Conservation (phyloP, 305 asterid genomes). For the Salvia sclarea region DNA sequence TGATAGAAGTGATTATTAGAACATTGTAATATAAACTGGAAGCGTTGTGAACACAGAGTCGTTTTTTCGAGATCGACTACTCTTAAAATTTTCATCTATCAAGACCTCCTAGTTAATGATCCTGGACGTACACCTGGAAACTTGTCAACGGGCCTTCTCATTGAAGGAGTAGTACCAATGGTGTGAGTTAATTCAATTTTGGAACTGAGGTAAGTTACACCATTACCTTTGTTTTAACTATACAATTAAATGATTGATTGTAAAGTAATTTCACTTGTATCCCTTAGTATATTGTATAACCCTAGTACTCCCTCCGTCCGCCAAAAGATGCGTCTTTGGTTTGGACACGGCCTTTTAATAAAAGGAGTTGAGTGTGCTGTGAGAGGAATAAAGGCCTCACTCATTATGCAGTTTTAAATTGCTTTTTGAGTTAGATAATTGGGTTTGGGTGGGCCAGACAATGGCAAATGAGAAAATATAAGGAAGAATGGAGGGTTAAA, state of each 20-base stretch:
- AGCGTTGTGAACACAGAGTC: neutral
- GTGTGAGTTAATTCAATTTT: neutral
- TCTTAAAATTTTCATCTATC: neutral
- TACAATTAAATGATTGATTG: neutral
- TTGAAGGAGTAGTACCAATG: neutral
- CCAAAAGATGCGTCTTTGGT: no score
- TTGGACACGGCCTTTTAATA: no score
- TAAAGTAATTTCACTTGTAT: neutral
- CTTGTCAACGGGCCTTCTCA: neutral
- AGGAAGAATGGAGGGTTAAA: no score
- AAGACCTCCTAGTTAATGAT: neutral
- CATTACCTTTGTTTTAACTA: neutral
- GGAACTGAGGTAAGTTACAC: neutral
- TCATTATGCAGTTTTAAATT: no score
- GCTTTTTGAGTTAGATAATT: no score
- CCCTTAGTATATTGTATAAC: neutral
- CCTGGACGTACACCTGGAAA: constrained; percentile 8
- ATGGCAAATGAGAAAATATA: no score
- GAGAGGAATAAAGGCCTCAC: no score
- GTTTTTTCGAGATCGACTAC: neutral
- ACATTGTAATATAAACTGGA: neutral
- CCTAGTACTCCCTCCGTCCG: no score
- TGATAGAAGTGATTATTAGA: neutral
- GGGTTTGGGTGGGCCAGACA: no score
- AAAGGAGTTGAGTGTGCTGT: no score